Evolutionary conservation across 2,329 filamentous ascomycete species (phyloP), one percentile per base, ranked within the genome.

Genomic region (Epichloe baconii): DNA sequence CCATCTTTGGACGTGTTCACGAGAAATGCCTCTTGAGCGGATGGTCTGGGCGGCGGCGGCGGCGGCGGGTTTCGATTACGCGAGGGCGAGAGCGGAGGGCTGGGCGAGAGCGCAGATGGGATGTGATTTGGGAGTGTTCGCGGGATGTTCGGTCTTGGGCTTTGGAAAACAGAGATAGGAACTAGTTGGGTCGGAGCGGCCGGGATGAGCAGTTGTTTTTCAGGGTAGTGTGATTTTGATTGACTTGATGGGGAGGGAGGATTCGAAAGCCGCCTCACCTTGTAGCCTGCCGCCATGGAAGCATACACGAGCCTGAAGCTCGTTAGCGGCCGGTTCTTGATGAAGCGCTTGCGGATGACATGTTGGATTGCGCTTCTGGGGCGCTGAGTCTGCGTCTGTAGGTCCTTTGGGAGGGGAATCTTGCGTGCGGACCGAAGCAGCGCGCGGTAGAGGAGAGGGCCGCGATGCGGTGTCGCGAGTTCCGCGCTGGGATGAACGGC

Each of bases 361-460:
- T 77, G 72, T 48, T 70, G 55, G 8, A 49, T 47, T 4, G 51
- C 21, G 38, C 14, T 66, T 52, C 60, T 61, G 17, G 41, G 59
- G 3, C 3, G 7, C 10, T 6, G 3, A 1, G 5, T 35, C 60
- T 6, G 3, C 2, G 5, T 35, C 60, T 35, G 55, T 4, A 61
- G 48, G 45, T 78, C 69, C 61, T 70, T 59, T 1, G 78, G 74
- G 2, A 86, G 66, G 1, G 74, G 68, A 36, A 85, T 67, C 41
- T 66, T 69, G 34, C 69, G 64, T 53, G 74, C 79, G 66, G 79
- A 75, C 55, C 73, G 73, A 49, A 88, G 68, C 51, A 91, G 77
- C 37, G 84, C 80, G 55, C 83, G 77, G 68, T 84, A 90, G 47
- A 91, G 79, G 85, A 83, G 55, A 86, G 75, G 62, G 79, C 77